Base-by-base conservation (phyloP, 2,329 filamentous ascomycete species). In the Sporothrix protearum region DNA sequence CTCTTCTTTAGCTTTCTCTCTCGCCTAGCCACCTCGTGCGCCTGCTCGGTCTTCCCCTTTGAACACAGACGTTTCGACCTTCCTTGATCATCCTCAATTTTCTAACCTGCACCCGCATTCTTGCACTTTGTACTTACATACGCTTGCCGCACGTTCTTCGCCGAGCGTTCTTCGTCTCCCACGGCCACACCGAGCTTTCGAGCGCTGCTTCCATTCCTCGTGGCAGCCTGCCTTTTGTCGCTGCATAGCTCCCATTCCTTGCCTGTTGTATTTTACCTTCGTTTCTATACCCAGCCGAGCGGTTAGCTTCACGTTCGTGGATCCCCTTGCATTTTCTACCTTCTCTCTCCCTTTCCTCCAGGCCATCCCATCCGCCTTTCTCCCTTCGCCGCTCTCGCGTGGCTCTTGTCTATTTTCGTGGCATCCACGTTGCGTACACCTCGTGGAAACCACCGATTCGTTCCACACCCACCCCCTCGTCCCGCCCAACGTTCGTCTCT, bases 251-350 rank as follows among this genome's bases (percentile, higher is more conserved):
- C 39, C 22, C 67, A 42, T 69, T 59, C 67, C 36, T 57, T 57
- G 51, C 22, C 67, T 68, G 30, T 28, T 68, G 42, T 67, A 33
- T 42, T 68, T 55, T 28, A 19, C 25, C 66, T 16, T 68, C 22
- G 30, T 55, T 42, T 68, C 22, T 59, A 7, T 51, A 59, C 59
- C 67, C 67, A 59, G 67, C 53, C 67, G 67, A n/a, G 39, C 51
- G 67, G 67, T 59, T 69, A 57, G 67, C 67, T 14, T 69, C 67
- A 69, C 67, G 51, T 45, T 45, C 67, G 67, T 45, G 51, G 53
- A 69, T 59, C 67, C 36, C 61, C 39, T 49, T 66, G 63, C 63
- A n/a, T 66, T 28, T 49, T 36, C 9, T 63, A 25, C 30, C 19
- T 22, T 22, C 25, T 49, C 28, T 59, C 25, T 67, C 42, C 63